Evolutionary conservation across 1,284 basidiomycete genomes (phyloP).

Genomic region (Ceratobasidium sp.): DNA sequence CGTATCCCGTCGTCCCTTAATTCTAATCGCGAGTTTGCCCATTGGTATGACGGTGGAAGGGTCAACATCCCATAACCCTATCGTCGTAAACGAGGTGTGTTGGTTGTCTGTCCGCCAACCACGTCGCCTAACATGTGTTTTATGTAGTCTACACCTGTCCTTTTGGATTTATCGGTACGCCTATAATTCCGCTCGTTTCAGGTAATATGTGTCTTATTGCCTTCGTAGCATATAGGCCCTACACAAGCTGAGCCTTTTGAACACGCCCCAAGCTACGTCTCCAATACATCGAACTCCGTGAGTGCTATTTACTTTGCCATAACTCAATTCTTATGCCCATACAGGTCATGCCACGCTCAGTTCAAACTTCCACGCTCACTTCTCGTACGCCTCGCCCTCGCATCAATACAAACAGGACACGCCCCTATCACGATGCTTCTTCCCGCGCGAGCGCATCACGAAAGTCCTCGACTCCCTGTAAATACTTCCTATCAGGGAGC

Average conservation of each 20-base stretch:
- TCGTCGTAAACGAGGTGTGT: slow-evolving; percentile 20
- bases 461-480: slow-evolving; percentile 23
- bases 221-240: slow-evolving; percentile 8
- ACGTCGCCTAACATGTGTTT: not conserved
- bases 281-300: slow-evolving; percentile 2
- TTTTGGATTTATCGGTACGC: slow-evolving; percentile 5
- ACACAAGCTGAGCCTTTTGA: not conserved
- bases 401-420: slow-evolving; percentile 27
- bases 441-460: slow-evolving; percentile 12
- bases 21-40: slow-evolving; percentile 17
- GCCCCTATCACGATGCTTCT: slow-evolving; percentile 38
- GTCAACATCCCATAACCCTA: not conserved
- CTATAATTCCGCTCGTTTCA: not conserved
- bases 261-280: not conserved
- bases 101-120: not conserved
- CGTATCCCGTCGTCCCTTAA: slow-evolving; percentile 30
- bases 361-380: slow-evolving; percentile 5
- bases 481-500: slow-evolving; percentile 32
- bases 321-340: not conserved
- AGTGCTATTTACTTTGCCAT: not conserved
- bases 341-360: slow-evolving; percentile 20
- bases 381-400: slow-evolving; percentile 37
- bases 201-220: not conserved
- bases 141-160: not conserved
- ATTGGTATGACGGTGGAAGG: slow-evolving; percentile 29